Evolutionary conservation across 352 stramenopile species (phyloP).

Genomic region (Peronospora farinosa): DNA sequence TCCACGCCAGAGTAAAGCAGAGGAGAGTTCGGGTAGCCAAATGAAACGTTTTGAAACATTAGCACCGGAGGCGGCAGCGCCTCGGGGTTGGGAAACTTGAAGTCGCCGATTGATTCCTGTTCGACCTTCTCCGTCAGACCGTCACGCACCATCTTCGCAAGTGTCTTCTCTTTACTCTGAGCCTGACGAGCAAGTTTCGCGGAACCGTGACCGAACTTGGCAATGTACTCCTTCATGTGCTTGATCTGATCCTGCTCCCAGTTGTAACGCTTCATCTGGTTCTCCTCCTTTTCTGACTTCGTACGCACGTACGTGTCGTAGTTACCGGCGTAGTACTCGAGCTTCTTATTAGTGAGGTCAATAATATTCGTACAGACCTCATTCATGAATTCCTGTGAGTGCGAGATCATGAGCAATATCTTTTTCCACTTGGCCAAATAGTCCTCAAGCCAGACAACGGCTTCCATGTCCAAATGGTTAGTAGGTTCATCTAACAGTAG

Average conservation of each 20-base stretch:
- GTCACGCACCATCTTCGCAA: conserved; percentile 96
- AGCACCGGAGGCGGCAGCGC: conserved; percentile 92
- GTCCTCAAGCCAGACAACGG: conserved; percentile 97
- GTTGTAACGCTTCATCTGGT: conserved; percentile 97
- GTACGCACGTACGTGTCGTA: conserved; percentile 98
- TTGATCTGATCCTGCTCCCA: conserved; percentile 98
- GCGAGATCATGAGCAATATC: conserved; percentile 95
- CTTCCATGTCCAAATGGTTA: conserved; percentile 96
- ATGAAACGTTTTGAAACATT: conserved; percentile 96
- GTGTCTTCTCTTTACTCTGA: conserved; percentile 97
- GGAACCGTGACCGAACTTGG: conserved; percentile 96
- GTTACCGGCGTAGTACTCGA: conserved; percentile 98
- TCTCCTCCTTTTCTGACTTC: conserved; percentile 94
- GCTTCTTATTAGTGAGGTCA: conserved; percentile 90
- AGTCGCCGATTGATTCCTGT: conserved; percentile 82
- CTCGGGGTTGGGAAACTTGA: conserved; percentile 96
- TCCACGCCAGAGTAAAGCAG: conserved; percentile 91
- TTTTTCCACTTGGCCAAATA: conserved; percentile 96
- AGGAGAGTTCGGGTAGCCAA: conserved; percentile 90
- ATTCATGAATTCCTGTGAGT: conserved; percentile 99
- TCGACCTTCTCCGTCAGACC: conserved; percentile 93
- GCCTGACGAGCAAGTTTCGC: conserved; percentile 96
- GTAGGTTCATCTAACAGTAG: conserved; percentile 94
- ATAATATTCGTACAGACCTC: conserved; percentile 98
- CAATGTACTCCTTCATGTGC: conserved; percentile 99